Conservation (phyloP, 306 rosid genomes). For the Quercus engelmannii region DNA sequence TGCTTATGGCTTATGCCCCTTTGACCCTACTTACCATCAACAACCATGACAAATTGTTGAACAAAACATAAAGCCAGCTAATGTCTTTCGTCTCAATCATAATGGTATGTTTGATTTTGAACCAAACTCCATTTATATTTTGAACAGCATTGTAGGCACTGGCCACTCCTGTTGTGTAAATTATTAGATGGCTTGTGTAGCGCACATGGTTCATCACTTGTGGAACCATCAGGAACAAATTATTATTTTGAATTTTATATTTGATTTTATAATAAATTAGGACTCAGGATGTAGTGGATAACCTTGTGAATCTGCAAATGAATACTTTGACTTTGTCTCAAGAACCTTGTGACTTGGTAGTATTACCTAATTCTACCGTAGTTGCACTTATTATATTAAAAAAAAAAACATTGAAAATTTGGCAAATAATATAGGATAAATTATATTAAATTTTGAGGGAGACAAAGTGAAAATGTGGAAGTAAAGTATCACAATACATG, state of each 20-base stretch:
- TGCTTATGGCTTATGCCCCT: not conserved
- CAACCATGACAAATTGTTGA: constrained; percentile 10
- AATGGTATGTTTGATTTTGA: constrained; percentile 7
- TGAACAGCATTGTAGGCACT: not conserved
- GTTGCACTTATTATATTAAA: too few relatives aligned
- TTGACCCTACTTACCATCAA: constrained; percentile 15
- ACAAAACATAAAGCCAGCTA: constrained; percentile 36
- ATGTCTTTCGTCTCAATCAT: constrained; percentile 17
- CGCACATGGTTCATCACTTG: constrained; percentile 18
- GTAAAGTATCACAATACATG: too few relatives aligned
- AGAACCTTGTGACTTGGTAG: too few relatives aligned
- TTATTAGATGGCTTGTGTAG: constrained; percentile 13
- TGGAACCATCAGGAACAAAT: not conserved
- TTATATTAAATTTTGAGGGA: too few relatives aligned
- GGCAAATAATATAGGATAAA: too few relatives aligned
- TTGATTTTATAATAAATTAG: not conserved
- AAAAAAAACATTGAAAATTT: too few relatives aligned
- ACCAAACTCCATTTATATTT: not conserved
- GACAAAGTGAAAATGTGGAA: too few relatives aligned
- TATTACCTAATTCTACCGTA: too few relatives aligned
- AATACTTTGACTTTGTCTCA: too few relatives aligned
- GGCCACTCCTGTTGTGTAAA: constrained; percentile 18
- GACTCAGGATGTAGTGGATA: not conserved
- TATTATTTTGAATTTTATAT: not conserved
- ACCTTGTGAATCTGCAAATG: not conserved